These are phyloP conservation scores for Daldinia caldariorum DNA, from an alignment of 495 filamentous ascomycete species.

Conservation along the genomic window DNA sequence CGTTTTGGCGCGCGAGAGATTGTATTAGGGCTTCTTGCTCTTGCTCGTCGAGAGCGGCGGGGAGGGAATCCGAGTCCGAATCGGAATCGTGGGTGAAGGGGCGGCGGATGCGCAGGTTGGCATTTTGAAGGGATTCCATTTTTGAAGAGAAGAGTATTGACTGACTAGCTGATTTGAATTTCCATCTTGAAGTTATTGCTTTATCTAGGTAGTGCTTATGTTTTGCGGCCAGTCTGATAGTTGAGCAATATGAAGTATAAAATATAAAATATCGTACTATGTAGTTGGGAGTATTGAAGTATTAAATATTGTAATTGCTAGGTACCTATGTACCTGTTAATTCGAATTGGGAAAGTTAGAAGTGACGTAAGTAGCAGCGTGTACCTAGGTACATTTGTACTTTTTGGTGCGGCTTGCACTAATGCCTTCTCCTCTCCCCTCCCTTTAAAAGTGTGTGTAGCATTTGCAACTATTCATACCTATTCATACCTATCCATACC, in stretches of 20 bases:
- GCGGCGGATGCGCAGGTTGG: conserved; percentile 63
- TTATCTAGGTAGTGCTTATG: neutral
- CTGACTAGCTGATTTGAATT: conserved; percentile 11
- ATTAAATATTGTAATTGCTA: no score
- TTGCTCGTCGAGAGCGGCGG: conserved; percentile 43
- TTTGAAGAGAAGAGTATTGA: neutral
- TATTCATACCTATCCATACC: neutral
- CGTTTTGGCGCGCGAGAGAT: conserved; percentile 65
- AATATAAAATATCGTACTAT: no score
- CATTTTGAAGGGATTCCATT: neutral
- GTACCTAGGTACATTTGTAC: no score
- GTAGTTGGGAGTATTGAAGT: no score
- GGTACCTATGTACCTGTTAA: no score
- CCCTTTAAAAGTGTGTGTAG: neutral
- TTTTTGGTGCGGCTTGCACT: no score
- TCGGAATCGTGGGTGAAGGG: conserved; percentile 68
- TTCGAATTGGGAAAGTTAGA: neutral
- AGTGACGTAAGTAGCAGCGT: conserved; percentile 9
- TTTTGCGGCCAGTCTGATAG: no score
- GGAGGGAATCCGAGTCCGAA: neutral
- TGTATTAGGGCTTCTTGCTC: conserved; percentile 78
- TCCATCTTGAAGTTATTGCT: conserved; percentile 8
- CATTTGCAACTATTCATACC: neutral
- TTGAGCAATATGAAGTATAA: no score
- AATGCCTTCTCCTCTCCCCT: no score